Base-by-base conservation (phyloP, 805 yeast species). In the Zygosaccharomyces lentus region DNA sequence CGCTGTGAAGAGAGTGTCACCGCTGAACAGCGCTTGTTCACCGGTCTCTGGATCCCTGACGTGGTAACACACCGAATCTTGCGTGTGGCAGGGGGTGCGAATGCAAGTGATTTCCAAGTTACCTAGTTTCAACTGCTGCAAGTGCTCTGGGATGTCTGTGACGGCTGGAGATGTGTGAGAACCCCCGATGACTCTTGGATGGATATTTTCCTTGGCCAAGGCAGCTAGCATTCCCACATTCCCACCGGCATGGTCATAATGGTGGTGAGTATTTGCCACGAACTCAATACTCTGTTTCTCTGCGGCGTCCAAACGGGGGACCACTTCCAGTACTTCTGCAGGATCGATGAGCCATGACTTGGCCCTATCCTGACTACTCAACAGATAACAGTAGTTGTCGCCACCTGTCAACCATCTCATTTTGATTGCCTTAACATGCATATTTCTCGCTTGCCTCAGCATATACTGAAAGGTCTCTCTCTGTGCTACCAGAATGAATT, bases 31-130 rank as follows among this genome's bases (percentile, higher is more conserved):
- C 3, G 84, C 89, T 52, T 72, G 73, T 54, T 88, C 79, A 27
- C 73, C 75, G 0, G 89, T 78, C n/a, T 63, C 55, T 0, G 49
- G 36, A 62, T 91, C 98, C 38, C 71, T 70, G 0, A 78, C 88
- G 56, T 67, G 84, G 66, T 88, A 93, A 61, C 98, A 91, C 49
- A 93, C 86, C 2, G 96, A 87, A 67, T 93, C 99, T 66, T 85
- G 93, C 0, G 99, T 93, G 65, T 93, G 99, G 62, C 99, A 93
- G 3, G 99, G 99, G 0, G 99, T 93, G 66, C 91, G 91, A 32
- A 91, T 71, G 0, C 96, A 95, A 1, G 82, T 80, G 41, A 90
- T 77, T 13, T 78, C 73, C 41, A 91, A 61, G 50, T 75, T 64
- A 6, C 64, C 66, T 43, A 64, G 41, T 6, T 46, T 37, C 35